These are phyloP conservation scores for Chloranthus sessilifolius DNA, from an alignment of 164 flowering plant genomes.

Conservation along the genomic window DNA sequence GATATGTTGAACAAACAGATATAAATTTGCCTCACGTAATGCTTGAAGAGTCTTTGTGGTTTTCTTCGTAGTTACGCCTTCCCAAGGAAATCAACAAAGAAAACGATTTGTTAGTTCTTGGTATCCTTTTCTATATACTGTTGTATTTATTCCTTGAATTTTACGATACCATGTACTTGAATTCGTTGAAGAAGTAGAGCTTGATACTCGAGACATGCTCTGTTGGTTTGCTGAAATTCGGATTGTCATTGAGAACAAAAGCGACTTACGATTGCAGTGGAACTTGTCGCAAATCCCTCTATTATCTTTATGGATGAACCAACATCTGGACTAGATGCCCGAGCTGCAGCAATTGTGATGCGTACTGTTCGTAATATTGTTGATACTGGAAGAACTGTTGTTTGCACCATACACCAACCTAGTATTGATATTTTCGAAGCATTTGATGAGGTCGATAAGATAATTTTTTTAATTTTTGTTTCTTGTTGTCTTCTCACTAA, in stretches of 20 bases:
- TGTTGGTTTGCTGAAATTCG: constrained; percentile 79
- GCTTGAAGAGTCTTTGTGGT: constrained; percentile 74
- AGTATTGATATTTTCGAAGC: constrained; percentile 96
- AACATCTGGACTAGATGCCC: constrained; percentile 95
- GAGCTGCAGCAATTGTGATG: constrained; percentile 98
- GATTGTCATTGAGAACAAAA: constrained; percentile 93
- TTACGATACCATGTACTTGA: too few relatives aligned
- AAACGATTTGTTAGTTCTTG: constrained; percentile 37
- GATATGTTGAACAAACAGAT: constrained; percentile 93
- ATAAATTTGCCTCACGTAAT: constrained; percentile 96
- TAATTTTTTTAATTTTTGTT: not conserved
- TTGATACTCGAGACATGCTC: constrained; percentile 59
- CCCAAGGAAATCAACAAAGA: constrained; percentile 62
- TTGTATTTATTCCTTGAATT: too few relatives aligned
- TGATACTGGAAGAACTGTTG: constrained; percentile 94
- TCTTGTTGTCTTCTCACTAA: too few relatives aligned
- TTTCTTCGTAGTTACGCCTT: constrained; percentile 76
- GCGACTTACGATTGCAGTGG: constrained; percentile 92
- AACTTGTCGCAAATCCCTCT: constrained; percentile 96
- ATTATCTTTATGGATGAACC: constrained; percentile 99
- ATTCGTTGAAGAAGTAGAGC: constrained; percentile 94
- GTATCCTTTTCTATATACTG: not conserved
- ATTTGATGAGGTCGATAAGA: constrained; percentile 87
- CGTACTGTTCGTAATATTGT: constrained; percentile 92
- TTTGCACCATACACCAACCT: constrained; percentile 97